Conservation (phyloP, 1,284 basidiomycete genomes). For the Irpex lacteus region DNA sequence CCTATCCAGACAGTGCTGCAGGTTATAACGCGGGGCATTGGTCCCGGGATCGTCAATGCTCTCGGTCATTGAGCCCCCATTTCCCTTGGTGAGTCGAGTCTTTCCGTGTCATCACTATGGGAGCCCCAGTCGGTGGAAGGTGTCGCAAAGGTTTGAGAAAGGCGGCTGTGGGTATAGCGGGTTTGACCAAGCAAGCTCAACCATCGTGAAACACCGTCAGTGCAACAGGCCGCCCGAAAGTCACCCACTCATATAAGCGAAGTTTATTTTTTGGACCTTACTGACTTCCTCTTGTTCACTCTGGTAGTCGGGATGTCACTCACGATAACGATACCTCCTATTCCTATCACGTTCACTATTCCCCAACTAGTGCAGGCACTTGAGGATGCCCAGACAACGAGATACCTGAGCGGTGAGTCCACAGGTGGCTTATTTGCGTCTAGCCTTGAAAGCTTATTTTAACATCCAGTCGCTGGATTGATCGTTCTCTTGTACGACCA, state of each 20-base stretch:
- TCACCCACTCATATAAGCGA: not conserved
- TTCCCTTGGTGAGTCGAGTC: not conserved
- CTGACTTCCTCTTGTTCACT: not conserved
- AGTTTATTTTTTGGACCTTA: not conserved
- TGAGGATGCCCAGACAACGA: conserved; percentile 17
- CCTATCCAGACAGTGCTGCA: not conserved
- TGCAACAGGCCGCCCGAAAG: not conserved
- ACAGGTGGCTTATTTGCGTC: not conserved
- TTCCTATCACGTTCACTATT: not conserved
- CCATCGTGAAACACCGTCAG: not conserved
- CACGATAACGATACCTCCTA: not conserved
- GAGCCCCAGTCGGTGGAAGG: too few species aligned
- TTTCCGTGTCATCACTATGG: not conserved
- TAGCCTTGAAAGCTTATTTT: not conserved
- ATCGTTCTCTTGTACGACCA: conserved; percentile 18
- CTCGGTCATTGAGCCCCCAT: not conserved
- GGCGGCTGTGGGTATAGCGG: too few species aligned
- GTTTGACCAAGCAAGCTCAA: not conserved
- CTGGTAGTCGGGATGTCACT: not conserved
- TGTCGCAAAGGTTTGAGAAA: too few species aligned
- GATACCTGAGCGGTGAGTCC: conserved; percentile 16
- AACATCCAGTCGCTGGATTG: conserved; percentile 24
- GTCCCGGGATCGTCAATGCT: not conserved
- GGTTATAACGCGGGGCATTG: not conserved
- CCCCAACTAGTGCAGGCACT: conserved; percentile 14